phyloP scores from a whole-genome alignment of 2,329 filamentous ascomycete genomes.

The Apiospora koreana region DNA sequence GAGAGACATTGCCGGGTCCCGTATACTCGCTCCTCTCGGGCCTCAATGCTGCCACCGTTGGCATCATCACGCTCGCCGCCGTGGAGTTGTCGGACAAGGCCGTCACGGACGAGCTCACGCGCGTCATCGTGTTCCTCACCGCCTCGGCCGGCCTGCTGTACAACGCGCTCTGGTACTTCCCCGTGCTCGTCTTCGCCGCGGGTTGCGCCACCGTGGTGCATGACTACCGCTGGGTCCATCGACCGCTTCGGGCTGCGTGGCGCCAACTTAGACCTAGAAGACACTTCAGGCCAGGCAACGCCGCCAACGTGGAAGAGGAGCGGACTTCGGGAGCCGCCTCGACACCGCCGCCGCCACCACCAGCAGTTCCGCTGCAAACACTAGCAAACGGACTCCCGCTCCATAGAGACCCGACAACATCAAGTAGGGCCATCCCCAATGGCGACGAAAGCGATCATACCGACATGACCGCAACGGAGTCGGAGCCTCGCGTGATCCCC shows the following conservation, averaged over 20 bases:
- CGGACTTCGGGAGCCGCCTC: too few species aligned
- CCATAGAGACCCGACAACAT: too few species aligned
- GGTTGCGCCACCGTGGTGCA: slow-evolving; percentile 55
- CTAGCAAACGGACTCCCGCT: too few species aligned
- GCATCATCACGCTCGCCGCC: slow-evolving; percentile 70
- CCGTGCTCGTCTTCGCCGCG: slow-evolving; percentile 58
- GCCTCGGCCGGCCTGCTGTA: slow-evolving; percentile 68
- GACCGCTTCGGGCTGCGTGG: too few species aligned
- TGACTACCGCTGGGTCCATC: slow-evolving; percentile 56
- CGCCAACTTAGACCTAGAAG: too few species aligned
- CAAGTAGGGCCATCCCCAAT: too few species aligned
- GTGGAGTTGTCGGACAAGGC: slow-evolving; percentile 68
- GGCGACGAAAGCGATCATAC: too few species aligned
- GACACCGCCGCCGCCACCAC: too few species aligned
- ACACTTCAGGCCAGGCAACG: too few species aligned
- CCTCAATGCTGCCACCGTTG: slow-evolving; percentile 71
- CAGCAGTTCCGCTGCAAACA: too few species aligned
- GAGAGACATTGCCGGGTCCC: slow-evolving; percentile 56
- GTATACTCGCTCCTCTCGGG: slow-evolving; percentile 72
- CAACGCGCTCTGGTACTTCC: slow-evolving; percentile 76
- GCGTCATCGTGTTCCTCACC: slow-evolving; percentile 64
- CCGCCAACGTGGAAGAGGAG: not conserved
- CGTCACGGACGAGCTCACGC: slow-evolving; percentile 64
- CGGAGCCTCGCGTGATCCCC: slow-evolving; percentile 35
- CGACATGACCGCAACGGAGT: not conserved